Evolutionary conservation across 139 green algal species (phyloP).

Genomic region (Coelastrella sp.): DNA sequence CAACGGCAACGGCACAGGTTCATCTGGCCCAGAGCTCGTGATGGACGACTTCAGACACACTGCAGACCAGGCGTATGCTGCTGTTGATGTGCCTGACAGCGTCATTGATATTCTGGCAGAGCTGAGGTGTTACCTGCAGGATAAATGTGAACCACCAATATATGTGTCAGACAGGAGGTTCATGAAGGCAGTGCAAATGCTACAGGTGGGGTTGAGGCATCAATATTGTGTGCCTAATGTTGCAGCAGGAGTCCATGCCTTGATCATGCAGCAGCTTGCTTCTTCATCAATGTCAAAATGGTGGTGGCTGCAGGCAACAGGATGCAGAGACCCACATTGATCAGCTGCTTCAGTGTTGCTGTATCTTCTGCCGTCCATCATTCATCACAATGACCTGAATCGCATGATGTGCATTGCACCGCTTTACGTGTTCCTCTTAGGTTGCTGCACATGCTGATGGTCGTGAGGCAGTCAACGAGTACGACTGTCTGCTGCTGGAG

Average conservation of each 20-base stretch:
- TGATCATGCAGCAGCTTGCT: background rate
- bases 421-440: slow-evolving; percentile 3
- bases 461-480: slow-evolving; percentile 70
- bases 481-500: slow-evolving; percentile 92
- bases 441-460: slow-evolving; percentile 87
- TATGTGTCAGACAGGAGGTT: slow-evolving; percentile 94
- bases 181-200: slow-evolving; percentile 88
- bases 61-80: slow-evolving; percentile 60
- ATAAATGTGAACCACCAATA: slow-evolving; percentile 93
- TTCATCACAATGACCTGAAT: background rate
- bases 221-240: no score
- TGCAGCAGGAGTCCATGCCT: no score
- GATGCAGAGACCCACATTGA: no score
- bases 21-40: slow-evolving; percentile 18
- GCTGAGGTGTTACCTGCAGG: slow-evolving; percentile 81
- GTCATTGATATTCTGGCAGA: slow-evolving; percentile 83
- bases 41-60: slow-evolving; percentile 61
- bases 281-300: no score
- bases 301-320: no score
- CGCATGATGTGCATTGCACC: background rate
- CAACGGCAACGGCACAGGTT: slow-evolving; percentile 46
- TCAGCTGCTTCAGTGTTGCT: no score
- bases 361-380: no score
- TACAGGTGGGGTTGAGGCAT: slow-evolving; percentile 87
- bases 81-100: slow-evolving; percentile 75